Base-by-base conservation (phyloP, 1,284 basidiomycete species). In the Trametes polyzona region DNA sequence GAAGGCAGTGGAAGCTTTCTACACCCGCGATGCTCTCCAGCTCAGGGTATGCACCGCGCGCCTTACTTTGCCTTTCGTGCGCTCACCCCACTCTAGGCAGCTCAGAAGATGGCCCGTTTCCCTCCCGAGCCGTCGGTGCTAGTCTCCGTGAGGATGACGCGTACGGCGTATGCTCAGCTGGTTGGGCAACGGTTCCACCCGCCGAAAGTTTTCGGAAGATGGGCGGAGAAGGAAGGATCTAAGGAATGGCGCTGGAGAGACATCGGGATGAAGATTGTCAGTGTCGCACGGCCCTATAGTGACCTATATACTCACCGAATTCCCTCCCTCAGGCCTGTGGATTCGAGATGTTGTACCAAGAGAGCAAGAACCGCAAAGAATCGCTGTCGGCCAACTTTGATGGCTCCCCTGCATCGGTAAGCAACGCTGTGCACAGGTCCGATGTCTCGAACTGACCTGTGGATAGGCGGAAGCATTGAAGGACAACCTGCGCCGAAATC, bases 341-440 rank as follows among this genome's bases (percentile, higher is more conserved):
- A 0, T 97, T 97, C 64, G 95, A 98, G 75, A 97, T 97, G 82
- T 80, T 96, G 50, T 97, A 91, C 72, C 84, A 94, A 74, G 90
- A 95, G 72, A 83, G 83, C 67, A 85, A 91, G 75, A 73, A 75
- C 64, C 79, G 77, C 59, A 71, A 71, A 58, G 76, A 78, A 26
- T 64, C 63, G 4, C 62, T 72, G 12, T 76, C 71, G 40, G 66
- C 69, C 10, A 77, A 71, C 21, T 55, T 71, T 24, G 78, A 81
- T 42, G 73, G 66, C 26, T 64, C 73, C 11, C 67, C 72, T 30
- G 78, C 78, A 57, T 82, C 82, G 16, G 88, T 89, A 66, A 57
- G 80, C 70, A 36, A n/a, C 12, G 33, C 16, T 51, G 47, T 29
- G 29, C 8, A 47, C 26, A 26, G 19, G 42, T 2, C 6, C 1